Evolutionary conservation across 2,329 filamentous ascomycete species (phyloP).

Genomic region (Pyrenophora seminiperda): DNA sequence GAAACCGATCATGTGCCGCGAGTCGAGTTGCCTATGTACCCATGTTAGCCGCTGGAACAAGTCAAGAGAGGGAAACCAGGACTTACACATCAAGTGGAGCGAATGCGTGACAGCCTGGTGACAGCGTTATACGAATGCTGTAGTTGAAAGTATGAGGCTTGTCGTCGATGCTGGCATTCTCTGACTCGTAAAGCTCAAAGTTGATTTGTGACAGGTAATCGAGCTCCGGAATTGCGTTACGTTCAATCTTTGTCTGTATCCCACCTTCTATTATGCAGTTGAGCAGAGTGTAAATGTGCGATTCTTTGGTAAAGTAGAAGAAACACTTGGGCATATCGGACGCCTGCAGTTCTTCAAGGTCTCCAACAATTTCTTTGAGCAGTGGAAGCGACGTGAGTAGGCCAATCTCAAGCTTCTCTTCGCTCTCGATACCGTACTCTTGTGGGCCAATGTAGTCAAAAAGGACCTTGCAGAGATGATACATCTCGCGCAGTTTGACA

Average conservation of each 20-base stretch:
- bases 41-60: conserved; percentile 10
- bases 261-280: conserved; percentile 98
- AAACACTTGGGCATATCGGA: conserved; percentile 93
- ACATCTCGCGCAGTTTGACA: conserved; percentile 87
- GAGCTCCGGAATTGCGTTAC: conserved; percentile 92
- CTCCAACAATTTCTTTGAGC: conserved; percentile 94
- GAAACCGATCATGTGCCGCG: conserved; percentile 93
- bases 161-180: conserved; percentile 65
- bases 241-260: conserved; percentile 94
- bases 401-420: conserved; percentile 98
- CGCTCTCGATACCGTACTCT: conserved; percentile 94
- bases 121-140: conserved; percentile 94
- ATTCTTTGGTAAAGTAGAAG: conserved; percentile 99
- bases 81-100: conserved; percentile 83
- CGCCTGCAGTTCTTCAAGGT: conserved; percentile 95
- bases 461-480: conserved; percentile 88
- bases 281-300: conserved; percentile 95
- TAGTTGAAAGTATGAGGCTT: conserved; percentile 83
- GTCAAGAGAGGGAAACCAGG: background rate
- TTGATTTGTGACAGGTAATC: conserved; percentile 98
- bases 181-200: conserved; percentile 96
- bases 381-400: conserved; percentile 90
- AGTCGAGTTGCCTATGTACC: conserved; percentile 72
- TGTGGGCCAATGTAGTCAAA: conserved; percentile 99
- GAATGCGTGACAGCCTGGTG: conserved; percentile 93